A percentile compares a stretch with the other conserved stretches of the same genome.
These are phyloP conservation scores for Eucalyptus caleyi DNA, from an alignment of 345 rosid species.

Conservation along the genomic window DNA sequence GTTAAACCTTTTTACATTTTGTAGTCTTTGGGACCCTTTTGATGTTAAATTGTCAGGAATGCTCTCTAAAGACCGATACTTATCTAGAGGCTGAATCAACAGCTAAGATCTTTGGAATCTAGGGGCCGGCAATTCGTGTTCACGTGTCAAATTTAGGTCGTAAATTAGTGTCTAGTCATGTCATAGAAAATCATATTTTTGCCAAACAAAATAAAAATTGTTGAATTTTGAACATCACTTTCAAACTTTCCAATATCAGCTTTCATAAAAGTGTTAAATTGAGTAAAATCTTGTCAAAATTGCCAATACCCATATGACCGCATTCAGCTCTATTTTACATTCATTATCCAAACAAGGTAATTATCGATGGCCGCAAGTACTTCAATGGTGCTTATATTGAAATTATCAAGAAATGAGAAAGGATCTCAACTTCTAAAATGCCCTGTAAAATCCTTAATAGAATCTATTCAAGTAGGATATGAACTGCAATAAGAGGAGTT, in stretches of 20 bases:
- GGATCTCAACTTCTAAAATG: not conserved
- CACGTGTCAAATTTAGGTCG: not conserved
- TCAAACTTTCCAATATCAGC: not conserved
- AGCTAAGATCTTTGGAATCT: not conserved
- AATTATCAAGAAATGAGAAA: not conserved
- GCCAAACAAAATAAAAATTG: not conserved
- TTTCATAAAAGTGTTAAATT: not conserved
- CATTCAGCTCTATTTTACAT: not conserved
- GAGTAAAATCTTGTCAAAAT: not conserved
- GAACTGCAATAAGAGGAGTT: not conserved
- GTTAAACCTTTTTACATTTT: not conserved
- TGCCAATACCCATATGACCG: not conserved
- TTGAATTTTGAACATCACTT: not conserved
- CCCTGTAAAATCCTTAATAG: not conserved
- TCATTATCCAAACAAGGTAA: not conserved
- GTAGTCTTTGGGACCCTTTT: not conserved
- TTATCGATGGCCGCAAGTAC: not conserved
- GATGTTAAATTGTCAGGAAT: not conserved
- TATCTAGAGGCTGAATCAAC: not conserved
- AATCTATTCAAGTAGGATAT: not conserved
- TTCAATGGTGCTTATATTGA: not conserved
- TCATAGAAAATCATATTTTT: not conserved
- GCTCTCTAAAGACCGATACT: not conserved
- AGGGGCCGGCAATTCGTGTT: not conserved
- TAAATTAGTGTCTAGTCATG: not conserved